Percentiles rank a stretch among this genome's conserved stretches.
Conservation (phyloP, 1,139 yeast genomes). For the Saccharomyces hybrid region DNA sequence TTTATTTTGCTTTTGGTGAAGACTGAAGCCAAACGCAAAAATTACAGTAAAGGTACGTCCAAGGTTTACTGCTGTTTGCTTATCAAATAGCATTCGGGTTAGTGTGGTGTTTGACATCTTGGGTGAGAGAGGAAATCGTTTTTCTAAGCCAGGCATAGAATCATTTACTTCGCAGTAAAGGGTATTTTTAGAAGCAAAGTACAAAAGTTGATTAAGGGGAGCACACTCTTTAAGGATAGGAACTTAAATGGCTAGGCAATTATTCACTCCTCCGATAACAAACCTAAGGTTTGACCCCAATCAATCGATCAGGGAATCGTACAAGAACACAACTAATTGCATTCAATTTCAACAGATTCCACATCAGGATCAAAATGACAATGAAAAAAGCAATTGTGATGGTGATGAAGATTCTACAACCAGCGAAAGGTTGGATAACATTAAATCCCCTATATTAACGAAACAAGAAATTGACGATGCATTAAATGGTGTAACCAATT, state of each 20-base stretch:
- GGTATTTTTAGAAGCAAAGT: not conserved
- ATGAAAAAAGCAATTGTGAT: not conserved
- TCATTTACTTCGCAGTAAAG: not conserved
- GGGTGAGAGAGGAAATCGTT: not conserved
- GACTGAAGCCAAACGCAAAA: not conserved
- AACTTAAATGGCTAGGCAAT: constrained; percentile 8
- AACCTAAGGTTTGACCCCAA: constrained; percentile 22
- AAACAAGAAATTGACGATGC: constrained; percentile 22
- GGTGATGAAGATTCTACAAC: not conserved
- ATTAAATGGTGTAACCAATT: constrained; percentile 9
- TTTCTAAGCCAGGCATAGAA: not conserved
- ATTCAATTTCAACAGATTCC: not conserved
- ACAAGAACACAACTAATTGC: constrained; percentile 11
- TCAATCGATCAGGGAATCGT: constrained; percentile 26
- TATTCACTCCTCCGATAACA: constrained; percentile 29
- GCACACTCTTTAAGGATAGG: not conserved
- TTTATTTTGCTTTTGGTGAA: not conserved
- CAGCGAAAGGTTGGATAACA: not conserved
- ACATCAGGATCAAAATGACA: constrained; percentile 2
- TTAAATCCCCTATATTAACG: constrained; percentile 7
- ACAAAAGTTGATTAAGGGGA: not conserved
- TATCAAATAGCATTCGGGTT: not conserved
- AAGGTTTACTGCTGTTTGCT: not conserved
- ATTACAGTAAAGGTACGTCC: not conserved
- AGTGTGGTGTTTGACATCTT: not conserved